Evolutionary conservation across 2,329 filamentous ascomycete genomes (phyloP).

Genomic region (Nectriaceae sp.): DNA sequence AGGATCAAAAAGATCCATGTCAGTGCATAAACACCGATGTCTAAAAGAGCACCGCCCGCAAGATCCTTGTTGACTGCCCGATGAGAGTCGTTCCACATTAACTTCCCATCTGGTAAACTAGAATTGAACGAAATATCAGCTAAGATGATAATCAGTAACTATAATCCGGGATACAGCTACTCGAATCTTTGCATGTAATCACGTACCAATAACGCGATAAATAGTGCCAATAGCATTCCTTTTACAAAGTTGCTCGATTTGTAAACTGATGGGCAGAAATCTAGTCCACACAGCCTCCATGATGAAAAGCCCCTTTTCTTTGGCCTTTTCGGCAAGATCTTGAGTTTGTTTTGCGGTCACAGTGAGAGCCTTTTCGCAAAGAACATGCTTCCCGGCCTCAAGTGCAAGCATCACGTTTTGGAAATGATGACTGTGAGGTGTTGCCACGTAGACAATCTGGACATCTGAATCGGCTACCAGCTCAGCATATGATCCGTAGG

Average conservation of each 20-base stretch:
- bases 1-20: conserved; percentile 19
- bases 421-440: conserved; percentile 37
- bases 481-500: conserved; percentile 28
- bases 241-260: conserved; percentile 9
- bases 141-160: neutral
- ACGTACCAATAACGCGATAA: neutral
- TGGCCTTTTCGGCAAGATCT: conserved; percentile 30
- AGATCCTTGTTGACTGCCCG: conserved; percentile 18
- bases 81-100: neutral
- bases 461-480: conserved; percentile 34
- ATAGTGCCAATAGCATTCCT: neutral
- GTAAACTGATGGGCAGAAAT: conserved; percentile 33
- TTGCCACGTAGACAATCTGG: conserved; percentile 39
- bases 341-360: conserved; percentile 32
- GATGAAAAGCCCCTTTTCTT: conserved; percentile 34
- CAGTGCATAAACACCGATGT: conserved; percentile 35
- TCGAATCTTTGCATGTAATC: neutral
- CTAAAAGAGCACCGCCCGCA: conserved; percentile 33
- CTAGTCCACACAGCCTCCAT: conserved; percentile 41
- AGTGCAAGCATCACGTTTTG: conserved; percentile 36
- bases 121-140: neutral
- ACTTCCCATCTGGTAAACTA: neutral
- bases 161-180: conserved; percentile 3
- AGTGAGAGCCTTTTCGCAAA: conserved; percentile 40
- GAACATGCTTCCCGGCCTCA: conserved; percentile 36